Evolutionary conservation across 495 filamentous ascomycete genomes (phyloP), one percentile per base, ranked within the genome.

Genomic region (Annulohypoxylon moriforme): DNA sequence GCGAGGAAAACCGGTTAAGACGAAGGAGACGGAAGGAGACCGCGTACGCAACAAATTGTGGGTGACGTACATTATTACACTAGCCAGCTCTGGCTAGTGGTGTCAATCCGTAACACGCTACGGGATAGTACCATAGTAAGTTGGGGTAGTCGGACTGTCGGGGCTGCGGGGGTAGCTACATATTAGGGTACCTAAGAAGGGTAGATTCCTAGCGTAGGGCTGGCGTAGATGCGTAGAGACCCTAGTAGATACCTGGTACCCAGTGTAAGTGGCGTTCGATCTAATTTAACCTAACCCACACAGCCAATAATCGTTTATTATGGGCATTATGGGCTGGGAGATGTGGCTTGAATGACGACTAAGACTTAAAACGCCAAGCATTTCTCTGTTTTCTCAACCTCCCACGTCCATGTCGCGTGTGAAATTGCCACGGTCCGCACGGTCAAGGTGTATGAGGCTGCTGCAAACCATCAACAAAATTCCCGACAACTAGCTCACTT

Each of bases 1-100:
- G 56, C 64, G 65, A 27, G 47, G 38, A 74, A 76, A 76, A 76
- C 74, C 50, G 56, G 74, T 69, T 76, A 11, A 58, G 57, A 53
- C 34, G 27, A 55, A 38, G 8, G 38, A 33, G 16, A 40, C 50
- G 34, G 27, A 55, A 38, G 8, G 38, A 33, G 16, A 40, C 50
- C 52, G 60, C 49, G 29, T 46, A 42, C 58, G 63, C 53, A 27
- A 16, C 2, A 27, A 4, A n/a, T 42, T 22, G 67, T 50, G 58
- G 57, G 66, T 73, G 71, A 64, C 60, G 60, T 68, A 57, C 44
- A 33, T 25, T 6, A 31, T 63, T 20, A 44, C n/a, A 9, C 40
- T 18, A 20, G 6, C 40, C 40, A 44, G 4, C 16, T n/a, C 40
- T 40, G 6, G 34, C 34, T 14, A 14, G 14, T 8, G 20, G 46